Evolutionary conservation across 2,329 filamentous ascomycete species (phyloP), one percentile per base, ranked within the genome.

Genomic region (Allantophomopsis cytisporea): DNA sequence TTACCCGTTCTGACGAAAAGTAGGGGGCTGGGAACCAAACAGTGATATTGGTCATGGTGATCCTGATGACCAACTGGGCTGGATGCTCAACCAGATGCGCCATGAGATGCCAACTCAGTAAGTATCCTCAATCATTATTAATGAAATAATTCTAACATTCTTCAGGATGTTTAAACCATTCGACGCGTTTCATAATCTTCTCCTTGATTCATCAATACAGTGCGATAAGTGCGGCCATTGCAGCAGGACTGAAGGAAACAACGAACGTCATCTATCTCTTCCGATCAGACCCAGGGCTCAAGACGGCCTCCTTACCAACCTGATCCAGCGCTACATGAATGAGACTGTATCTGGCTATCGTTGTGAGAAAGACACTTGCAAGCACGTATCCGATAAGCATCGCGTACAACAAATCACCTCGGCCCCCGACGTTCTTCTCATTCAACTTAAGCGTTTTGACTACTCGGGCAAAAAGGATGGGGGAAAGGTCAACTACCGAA

Each of bases 371-470:
- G 53, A 49, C 40, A 38, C 41, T 17, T 42, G 43, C 23, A 41
- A 44, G 18, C 16, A 23, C 10, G 36, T 40, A 11, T 17, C 28
- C n/a, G n/a, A 35, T 10, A 42, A 43, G 12, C 37, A 37, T 16
- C 47, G 47, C 11, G 42, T 37, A 20, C 42, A 44, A 12, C 39
- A 39, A 31, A 47, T 55, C 33, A 39, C 43, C 21, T 44, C 47
- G 31, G 44, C 47, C 6, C 48, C 53, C 7, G 54, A 52, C 10
- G 40, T 50, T 31, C 43, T 55, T 11, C 39, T 43, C 18, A 36
- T 57, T 11, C 50, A 53, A 30, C 44, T 54, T 33, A 54, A 52
- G 38, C 47, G 50, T 14, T 50, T 51, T 37, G 49, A 46, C 34
- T 52, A 38, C 28, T 36, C 32, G 20, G 43, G 41, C 16, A 40